Conservation (phyloP, 257 asterid genomes). For the Dorcoceras hygrometricum region DNA sequence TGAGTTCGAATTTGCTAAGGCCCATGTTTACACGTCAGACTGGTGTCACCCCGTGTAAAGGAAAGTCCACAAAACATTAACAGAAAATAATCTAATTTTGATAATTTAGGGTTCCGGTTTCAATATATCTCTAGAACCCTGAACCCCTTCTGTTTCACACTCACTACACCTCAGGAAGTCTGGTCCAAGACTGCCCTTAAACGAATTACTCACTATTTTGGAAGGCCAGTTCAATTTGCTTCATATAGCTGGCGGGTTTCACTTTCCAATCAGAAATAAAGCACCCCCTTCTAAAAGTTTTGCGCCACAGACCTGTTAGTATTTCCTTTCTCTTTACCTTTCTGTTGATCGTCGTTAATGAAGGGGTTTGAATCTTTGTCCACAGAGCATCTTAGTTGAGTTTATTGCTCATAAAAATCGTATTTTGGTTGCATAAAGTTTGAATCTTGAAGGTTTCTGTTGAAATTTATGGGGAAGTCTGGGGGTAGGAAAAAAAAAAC, state of each 20-base stretch:
- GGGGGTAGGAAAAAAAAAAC: slow-evolving; percentile 83
- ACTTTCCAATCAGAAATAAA: neutral
- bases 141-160: slow-evolving; percentile 19
- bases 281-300: neutral
- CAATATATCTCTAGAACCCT: neutral
- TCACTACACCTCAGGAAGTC: neutral
- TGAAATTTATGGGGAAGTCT: slow-evolving; percentile 78
- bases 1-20: neutral
- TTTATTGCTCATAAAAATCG: neutral
- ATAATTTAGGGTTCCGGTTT: slow-evolving; percentile 31
- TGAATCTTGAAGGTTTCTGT: slow-evolving; percentile 23
- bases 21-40: neutral
- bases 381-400: neutral
- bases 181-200: too few species aligned
- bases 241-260: slow-evolving; percentile 18
- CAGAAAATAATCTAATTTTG: neutral
- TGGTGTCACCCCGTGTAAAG: neutral
- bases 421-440: slow-evolving; percentile 21
- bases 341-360: slow-evolving; percentile 4
- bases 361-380: slow-evolving; percentile 14
- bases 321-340: neutral
- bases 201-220: neutral
- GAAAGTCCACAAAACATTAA: neutral
- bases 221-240: neutral
- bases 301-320: slow-evolving; percentile 36